Base-by-base conservation (phyloP, 2,329 filamentous ascomycete species). In the Rhinocladiella mackenziei region DNA sequence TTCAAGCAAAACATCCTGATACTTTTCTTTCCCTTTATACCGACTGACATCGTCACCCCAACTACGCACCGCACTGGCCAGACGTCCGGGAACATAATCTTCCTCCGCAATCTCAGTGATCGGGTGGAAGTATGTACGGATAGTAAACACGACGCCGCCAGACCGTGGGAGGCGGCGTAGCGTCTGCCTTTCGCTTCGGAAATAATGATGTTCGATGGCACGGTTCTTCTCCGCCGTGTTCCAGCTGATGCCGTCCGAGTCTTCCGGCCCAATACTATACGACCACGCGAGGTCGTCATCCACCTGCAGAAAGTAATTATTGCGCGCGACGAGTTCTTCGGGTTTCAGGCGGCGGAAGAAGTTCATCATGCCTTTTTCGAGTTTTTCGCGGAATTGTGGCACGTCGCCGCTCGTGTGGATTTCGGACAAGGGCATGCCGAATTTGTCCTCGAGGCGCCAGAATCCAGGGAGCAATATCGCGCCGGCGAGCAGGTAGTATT, bases 251-350 rank as follows among this genome's bases (percentile, higher is more conserved):
- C 71, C 70, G 0, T 69, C 65, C 1, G 67, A 65, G 60, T 94
- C 85, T 63, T 94, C 88, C 11, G 67, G 56, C 0, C 87, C 87
- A 54, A 94, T 89, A 56, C 80, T 86, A 58, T 73, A 68, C 47
- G 81, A 86, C 87, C 87, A 94, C 0, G 83, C 71, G 1, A 94
- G 70, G 4, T 75, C 66, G 44, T 89, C 85, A 59, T 94, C 87
- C 1, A 92, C 86, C 65, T 94, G 87, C 51, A 94, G 76, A 68
- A 94, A 94, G 65, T 92, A 94, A 61, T 92, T 91, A 61, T 89
- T 87, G 46, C 86, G 73, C 14, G 80, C 56, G 17, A 84, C 76
- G 0, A 80, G 75, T 32, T 79, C 77, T 30, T 87, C 80, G 1
- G 83, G 83, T 58, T 76, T 74, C 0, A 92, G 63, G 0, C 87